Evolutionary conservation across 768 basidiomycete species (phyloP), one percentile per base, ranked within the genome.

Genomic region (Rhodotorula sphaerocarpa): DNA sequence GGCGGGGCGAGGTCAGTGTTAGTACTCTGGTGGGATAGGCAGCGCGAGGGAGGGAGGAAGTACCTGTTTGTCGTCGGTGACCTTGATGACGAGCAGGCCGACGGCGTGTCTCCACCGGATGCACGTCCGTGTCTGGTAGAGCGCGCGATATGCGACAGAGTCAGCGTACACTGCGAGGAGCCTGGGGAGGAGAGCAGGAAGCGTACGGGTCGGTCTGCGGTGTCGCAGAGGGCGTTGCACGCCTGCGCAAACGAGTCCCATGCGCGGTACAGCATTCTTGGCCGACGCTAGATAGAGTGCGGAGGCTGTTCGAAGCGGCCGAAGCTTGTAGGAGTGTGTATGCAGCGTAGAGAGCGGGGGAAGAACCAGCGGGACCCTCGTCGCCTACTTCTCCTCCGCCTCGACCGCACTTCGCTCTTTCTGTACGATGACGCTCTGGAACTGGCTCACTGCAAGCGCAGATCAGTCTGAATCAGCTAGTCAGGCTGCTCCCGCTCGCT

Each of bases 51-150:
- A 55, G 46, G 31, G 23, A 5, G 25, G 14, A 80, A 87, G 70
- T 74, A 93, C 93, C 72, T 85, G 86, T 41, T 80, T 81, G 75
- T 95, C 82, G 77, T 96, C 88, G 2, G 93, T 96, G 73, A 96
- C 85, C 78, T 93, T 95, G 66, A 97, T 79, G 50, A 93, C 86
- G 25, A 97, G 82, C 72, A 88, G 85, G 25, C 88, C 88, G 80
- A 72, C 82, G 84, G 33, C 21, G 4, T 33, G 33, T 4, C 50
- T 31, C 88, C 91, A 96, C 80, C 95, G 93, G 72, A 93, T 83
- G 75, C 83, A 85, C 74, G 93, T 95, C 45, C 93, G 82, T 28
- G 87, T 82, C 93, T 97, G 73, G 46, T 4, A 18, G 9, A 53
- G 39, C 58, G 45, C 47, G 16, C 27, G 27, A 30, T 7, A 25